Evolutionary conservation across 2,329 filamentous ascomycete genomes (phyloP), one percentile per base, ranked within the genome.

Genomic region (Sphaerulina vaccinii): DNA sequence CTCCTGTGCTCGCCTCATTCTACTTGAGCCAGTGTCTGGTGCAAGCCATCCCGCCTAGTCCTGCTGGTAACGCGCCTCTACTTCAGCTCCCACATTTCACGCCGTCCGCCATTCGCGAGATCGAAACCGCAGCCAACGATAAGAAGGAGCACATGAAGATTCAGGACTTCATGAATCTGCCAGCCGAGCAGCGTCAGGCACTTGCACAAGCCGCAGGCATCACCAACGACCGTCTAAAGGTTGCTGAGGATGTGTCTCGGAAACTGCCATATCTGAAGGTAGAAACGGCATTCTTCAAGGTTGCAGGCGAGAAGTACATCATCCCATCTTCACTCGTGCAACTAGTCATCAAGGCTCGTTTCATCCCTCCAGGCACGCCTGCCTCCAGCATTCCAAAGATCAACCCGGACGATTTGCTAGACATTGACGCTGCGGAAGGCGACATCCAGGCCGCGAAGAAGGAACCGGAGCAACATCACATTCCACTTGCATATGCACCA

Each of bases 231-330:
- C 83, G 96, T 70, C 96, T 96, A 72, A 76, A 82, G 58, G 80
- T 85, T 36, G 87, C 87, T 32, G 78, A 96, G 54, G 73, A 74
- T 40, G 86, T 96, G 23, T 91, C 90, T 22, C 83, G 84, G 62
- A 89, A 96, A 72, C 79, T 99, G 22, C 93, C 93, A 1, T 82
- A 84, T 58, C 79, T 99, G 49, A 82, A 87, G 52, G 84, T 99
- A 9, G 89, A 90, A 66, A 95, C 90, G 74, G 89, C 90, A 6
- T 99, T 96, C 74, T 99, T 99, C 83, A 99, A 99, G 78, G 95
- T 99, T 39, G 86, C 90, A 46, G 93, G 93, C 67, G 95, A 99
- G 74, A 88, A 87, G 60, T 87, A 86, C 70, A 89, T 99, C 66
- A 95, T 92, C 24, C 91, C 93, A 5, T 89, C 87, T 52, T 95